Conservation (phyloP, 345 rosid species). For the Carallia brachiata region DNA sequence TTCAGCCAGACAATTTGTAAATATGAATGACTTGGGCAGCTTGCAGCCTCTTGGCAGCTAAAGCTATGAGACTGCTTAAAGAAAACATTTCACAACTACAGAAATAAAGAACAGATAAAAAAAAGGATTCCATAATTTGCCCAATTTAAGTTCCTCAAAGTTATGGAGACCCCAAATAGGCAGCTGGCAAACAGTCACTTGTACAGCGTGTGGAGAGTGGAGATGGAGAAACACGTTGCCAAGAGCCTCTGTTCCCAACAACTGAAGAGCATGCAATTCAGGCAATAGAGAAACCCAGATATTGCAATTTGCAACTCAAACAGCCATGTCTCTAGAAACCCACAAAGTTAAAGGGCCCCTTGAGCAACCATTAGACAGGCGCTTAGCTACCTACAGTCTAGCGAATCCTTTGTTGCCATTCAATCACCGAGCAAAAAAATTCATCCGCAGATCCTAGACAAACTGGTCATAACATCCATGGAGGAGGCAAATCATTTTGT, state of each 20-base stretch:
- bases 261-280: background rate
- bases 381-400: too few species aligned
- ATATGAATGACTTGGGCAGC: background rate
- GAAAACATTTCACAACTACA: too few species aligned
- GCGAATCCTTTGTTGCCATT: background rate
- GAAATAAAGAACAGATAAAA: too few species aligned
- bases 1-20: background rate
- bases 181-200: background rate
- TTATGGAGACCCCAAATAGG: background rate
- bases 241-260: background rate
- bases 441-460: background rate
- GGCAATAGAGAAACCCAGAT: background rate
- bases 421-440: background rate
- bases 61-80: too few species aligned
- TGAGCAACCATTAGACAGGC: background rate
- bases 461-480: too few species aligned
- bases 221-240: background rate
- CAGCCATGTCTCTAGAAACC: too few species aligned
- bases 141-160: background rate
- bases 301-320: background rate
- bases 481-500: too few species aligned
- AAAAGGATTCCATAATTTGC: too few species aligned
- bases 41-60: background rate
- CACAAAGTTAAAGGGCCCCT: background rate
- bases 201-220: background rate